Conservation (phyloP, 495 filamentous ascomycete species). For the Bacidia rubella region DNA sequence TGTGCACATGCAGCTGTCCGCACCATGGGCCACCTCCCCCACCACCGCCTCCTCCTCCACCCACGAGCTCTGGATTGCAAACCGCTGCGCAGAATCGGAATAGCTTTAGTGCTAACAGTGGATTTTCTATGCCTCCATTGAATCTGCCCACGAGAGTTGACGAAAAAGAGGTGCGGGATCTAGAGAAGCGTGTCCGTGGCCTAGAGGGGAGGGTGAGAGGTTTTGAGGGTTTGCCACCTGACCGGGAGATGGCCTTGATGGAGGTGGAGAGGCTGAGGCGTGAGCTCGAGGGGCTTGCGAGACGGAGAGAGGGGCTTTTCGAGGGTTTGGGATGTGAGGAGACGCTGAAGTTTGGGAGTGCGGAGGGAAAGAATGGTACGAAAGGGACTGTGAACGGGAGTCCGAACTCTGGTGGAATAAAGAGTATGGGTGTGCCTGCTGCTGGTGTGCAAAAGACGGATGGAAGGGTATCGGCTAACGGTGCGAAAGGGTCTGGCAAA, state of each 20-base stretch:
- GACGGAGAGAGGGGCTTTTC: conserved; percentile 33
- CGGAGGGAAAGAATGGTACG: not conserved
- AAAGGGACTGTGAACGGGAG: too few species aligned
- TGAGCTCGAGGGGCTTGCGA: conserved; percentile 40
- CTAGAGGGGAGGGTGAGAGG: conserved; percentile 43
- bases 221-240: conserved; percentile 50
- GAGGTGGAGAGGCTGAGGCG: conserved; percentile 45
- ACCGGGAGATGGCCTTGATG: conserved; percentile 46
- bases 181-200: conserved; percentile 37
- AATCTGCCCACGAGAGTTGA: conserved; percentile 18
- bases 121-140: not conserved
- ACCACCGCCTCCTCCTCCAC: conserved; percentile 8
- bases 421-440: not conserved
- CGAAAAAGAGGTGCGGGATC: conserved; percentile 35
- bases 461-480: not conserved
- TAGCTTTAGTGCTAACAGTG: not conserved
- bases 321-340: conserved; percentile 1
- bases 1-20: conserved; percentile 12
- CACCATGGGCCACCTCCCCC: conserved; percentile 12
- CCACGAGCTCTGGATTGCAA: conserved; percentile 2
- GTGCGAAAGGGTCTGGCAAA: not conserved
- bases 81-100: conserved; percentile 8
- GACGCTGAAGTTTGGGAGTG: not conserved
- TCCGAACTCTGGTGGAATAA: not conserved
- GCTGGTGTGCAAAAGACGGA: not conserved